A percentile compares a stretch with the other conserved stretches of the same genome.
Evolutionary conservation across 2,329 filamentous ascomycete genomes (phyloP).

Genomic region (Colletotrichum eremochloae): DNA sequence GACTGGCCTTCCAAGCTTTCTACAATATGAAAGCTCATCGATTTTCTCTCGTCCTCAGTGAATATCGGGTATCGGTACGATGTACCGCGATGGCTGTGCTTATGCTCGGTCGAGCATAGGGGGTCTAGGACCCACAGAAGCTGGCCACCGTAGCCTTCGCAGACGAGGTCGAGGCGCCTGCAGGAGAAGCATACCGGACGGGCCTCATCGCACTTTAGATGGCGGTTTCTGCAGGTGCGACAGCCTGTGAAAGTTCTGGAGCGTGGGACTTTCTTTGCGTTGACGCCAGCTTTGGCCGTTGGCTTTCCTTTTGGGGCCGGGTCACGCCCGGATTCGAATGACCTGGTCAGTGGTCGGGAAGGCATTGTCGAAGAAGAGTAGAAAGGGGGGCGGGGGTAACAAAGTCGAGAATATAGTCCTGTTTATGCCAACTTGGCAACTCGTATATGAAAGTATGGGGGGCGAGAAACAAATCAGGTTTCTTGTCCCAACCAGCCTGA

Average conservation of each 20-base stretch:
- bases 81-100: conserved; percentile 36
- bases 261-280: conserved; percentile 25
- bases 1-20: conserved; percentile 48
- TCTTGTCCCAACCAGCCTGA: conserved; percentile 10
- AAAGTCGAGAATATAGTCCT: not conserved
- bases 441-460: not conserved
- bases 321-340: not conserved
- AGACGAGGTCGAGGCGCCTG: conserved; percentile 50
- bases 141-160: conserved; percentile 56
- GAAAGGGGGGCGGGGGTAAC: too few species aligned
- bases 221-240: conserved; percentile 53
- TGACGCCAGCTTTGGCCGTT: not conserved
- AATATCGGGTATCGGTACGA: conserved; percentile 59
- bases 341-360: not conserved
- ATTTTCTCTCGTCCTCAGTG: conserved; percentile 52
- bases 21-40: conserved; percentile 52
- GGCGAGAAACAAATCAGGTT: conserved; percentile 9
- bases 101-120: conserved; percentile 39
- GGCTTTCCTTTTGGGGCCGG: conserved; percentile 4
- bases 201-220: conserved; percentile 60
- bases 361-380: conserved; percentile 11
- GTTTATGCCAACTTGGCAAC: not conserved
- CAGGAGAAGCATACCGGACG: conserved; percentile 57
- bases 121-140: conserved; percentile 50
- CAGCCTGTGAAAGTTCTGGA: conserved; percentile 51